A percentile compares a stretch with the other conserved stretches of the same genome.
Evolutionary conservation across 2,329 filamentous ascomycete species (phyloP).

Genomic region (Colletotrichum tropicale): DNA sequence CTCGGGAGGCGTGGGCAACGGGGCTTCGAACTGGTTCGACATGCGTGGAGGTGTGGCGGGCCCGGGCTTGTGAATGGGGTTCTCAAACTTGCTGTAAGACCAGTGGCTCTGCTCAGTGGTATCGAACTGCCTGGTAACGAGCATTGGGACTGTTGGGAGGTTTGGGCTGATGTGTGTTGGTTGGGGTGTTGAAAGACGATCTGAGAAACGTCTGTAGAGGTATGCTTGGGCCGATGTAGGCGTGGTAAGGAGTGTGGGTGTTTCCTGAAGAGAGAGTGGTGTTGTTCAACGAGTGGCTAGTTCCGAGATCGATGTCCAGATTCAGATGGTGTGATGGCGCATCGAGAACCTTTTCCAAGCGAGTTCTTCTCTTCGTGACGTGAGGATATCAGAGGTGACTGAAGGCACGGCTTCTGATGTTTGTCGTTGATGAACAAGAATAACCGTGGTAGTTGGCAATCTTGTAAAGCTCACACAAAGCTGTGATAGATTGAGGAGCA

Average conservation of each 20-base stretch:
- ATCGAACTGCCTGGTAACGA: slow-evolving; percentile 59
- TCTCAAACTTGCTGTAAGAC: slow-evolving; percentile 58
- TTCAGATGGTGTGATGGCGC: slow-evolving; percentile 19
- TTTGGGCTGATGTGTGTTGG: slow-evolving; percentile 13
- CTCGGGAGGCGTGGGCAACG: slow-evolving; percentile 55
- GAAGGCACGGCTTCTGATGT: background rate
- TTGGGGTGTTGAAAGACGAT: slow-evolving; percentile 1
- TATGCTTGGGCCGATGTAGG: background rate
- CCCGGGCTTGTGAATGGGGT: slow-evolving; percentile 44
- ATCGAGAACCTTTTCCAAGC: slow-evolving; percentile 12
- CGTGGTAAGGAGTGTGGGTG: background rate
- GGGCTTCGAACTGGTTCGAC: slow-evolving; percentile 59
- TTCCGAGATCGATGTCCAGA: slow-evolving; percentile 5
- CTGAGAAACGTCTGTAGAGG: background rate
- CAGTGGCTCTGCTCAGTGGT: slow-evolving; percentile 59
- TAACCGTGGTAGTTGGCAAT: background rate
- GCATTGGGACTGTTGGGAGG: slow-evolving; percentile 49
- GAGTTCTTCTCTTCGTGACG: background rate
- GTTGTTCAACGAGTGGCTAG: background rate
- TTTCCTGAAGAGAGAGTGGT: background rate
- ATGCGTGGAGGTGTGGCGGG: slow-evolving; percentile 54
- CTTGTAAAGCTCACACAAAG: background rate
- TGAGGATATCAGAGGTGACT: background rate
- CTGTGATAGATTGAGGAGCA: background rate
- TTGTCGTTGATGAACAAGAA: background rate